Evolutionary conservation across 2,329 filamentous ascomycete species (phyloP), one percentile per base, ranked within the genome.

Genomic region (Coniochaeta ligniaria): DNA sequence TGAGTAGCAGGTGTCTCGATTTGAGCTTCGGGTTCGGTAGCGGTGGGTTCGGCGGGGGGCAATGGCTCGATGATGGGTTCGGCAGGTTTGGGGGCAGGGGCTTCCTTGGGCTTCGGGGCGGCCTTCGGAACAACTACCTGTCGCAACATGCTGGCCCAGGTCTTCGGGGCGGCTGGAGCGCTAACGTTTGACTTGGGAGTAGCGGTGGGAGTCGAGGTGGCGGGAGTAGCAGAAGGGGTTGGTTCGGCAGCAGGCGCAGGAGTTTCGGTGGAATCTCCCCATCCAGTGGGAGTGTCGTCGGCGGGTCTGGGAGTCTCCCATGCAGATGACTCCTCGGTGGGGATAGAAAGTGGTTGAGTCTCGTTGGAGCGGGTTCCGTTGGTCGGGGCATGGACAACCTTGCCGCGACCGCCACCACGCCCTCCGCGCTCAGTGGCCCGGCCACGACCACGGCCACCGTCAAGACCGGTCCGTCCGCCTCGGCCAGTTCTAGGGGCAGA

Each of bases 121-220:
- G 82, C 78, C 77, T 88, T 89, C 47, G 80, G 81, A 52, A 72
- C 74, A 50, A 82, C 78, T 38, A 86, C 79, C 71, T 84, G 78
- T 68, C 83, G 83, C 64, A 92, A 83, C 81, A 92, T 88, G 74
- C 88, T 90, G 41, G 89, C 89, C 89, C 89, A 92, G 28, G 85
- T 88, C 78, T 86, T 87, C 63, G 76, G 75, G 20, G 74, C 70
- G 63, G 72, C 68, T 60, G 75, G 71, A 22, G 74, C 68, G 62
- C 74, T 71, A 60, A 74, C 70, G 60, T 70, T 72, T 36, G 72
- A 69, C 62, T 79, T 75, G 58, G 71, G 64, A 56, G 71, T 67
- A 62, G 73, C 64, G 61, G 72, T 65, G 62, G 72, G 67, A 47
- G 72, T 63, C 58, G 72, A 73, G 52, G 71, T 68, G 50, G 71